Percentiles rank a stretch among this genome's conserved stretches.
Conservation (phyloP, 305 asterid species). For the Withania somnifera region DNA sequence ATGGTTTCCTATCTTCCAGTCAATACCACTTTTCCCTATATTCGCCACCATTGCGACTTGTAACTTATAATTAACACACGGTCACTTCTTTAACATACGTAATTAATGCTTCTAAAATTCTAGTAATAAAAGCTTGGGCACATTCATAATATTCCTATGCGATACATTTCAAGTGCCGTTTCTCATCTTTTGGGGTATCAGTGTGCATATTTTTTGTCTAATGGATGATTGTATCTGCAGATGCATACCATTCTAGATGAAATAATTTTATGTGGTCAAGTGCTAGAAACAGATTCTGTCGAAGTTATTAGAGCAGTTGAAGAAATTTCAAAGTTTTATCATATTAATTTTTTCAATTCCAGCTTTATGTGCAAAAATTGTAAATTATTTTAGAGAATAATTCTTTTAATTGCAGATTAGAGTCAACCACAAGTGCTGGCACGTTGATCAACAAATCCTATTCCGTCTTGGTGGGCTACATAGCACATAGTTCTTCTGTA, state of each 20-base stretch:
- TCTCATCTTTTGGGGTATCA: not conserved
- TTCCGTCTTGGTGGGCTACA: conserved; percentile 19
- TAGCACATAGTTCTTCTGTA: not conserved
- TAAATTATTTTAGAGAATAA: not conserved
- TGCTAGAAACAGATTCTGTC: conserved; percentile 20
- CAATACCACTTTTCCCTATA: not conserved
- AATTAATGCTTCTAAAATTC: not conserved
- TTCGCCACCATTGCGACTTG: not conserved
- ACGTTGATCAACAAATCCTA: conserved; percentile 9
- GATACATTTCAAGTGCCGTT: not conserved
- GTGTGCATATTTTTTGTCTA: not conserved
- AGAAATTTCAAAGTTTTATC: conserved; percentile 13
- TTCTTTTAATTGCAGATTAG: conserved; percentile 13
- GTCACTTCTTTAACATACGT: not conserved
- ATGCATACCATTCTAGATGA: conserved; percentile 26
- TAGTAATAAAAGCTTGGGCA: not conserved
- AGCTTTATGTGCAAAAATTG: not conserved
- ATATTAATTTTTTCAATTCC: not conserved
- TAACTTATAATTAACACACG: not conserved
- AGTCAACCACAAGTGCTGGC: conserved; percentile 3
- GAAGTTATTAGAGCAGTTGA: conserved; percentile 23
- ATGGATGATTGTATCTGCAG: conserved; percentile 6
- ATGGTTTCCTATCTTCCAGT: not conserved
- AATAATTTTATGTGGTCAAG: conserved; percentile 28
- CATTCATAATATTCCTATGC: not conserved